Conservation (phyloP, 495 filamentous ascomycete species). For the Talaromyces borbonicus region DNA sequence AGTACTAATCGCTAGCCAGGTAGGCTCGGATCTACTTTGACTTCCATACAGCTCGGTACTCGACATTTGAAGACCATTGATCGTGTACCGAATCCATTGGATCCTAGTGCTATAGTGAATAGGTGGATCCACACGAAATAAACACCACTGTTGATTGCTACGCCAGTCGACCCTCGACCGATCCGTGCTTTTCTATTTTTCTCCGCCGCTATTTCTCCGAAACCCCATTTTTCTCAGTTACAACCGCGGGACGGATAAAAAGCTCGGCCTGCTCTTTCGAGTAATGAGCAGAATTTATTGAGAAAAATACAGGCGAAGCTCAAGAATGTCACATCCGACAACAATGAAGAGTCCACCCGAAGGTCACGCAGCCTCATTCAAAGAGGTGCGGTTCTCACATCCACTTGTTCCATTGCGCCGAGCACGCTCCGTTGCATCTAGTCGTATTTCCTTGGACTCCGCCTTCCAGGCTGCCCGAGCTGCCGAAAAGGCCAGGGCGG, state of each 20-base stretch:
- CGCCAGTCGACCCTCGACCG: no score
- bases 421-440: slow-evolving; percentile 28
- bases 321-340: slow-evolving; percentile 1
- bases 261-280: no score
- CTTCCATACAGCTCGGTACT: no score
- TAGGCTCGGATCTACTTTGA: no score
- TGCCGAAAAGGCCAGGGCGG: slow-evolving; percentile 12
- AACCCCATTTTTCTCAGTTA: neutral
- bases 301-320: neutral
- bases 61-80: no score
- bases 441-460: slow-evolving; percentile 18
- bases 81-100: no score
- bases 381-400: slow-evolving; percentile 41
- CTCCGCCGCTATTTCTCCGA: no score
- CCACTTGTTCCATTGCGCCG: slow-evolving; percentile 31
- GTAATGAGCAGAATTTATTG: neutral
- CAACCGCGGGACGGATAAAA: neutral
- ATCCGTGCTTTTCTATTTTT: no score
- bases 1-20: no score
- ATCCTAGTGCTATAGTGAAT: no score
- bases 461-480: slow-evolving; percentile 8
- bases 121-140: no score
- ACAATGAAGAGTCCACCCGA: neutral
- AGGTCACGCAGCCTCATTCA: slow-evolving; percentile 16
- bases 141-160: no score